These are phyloP conservation scores for Sporothrix inflata DNA, from an alignment of 2,329 filamentous ascomycete species.

Conservation along the genomic window DNA sequence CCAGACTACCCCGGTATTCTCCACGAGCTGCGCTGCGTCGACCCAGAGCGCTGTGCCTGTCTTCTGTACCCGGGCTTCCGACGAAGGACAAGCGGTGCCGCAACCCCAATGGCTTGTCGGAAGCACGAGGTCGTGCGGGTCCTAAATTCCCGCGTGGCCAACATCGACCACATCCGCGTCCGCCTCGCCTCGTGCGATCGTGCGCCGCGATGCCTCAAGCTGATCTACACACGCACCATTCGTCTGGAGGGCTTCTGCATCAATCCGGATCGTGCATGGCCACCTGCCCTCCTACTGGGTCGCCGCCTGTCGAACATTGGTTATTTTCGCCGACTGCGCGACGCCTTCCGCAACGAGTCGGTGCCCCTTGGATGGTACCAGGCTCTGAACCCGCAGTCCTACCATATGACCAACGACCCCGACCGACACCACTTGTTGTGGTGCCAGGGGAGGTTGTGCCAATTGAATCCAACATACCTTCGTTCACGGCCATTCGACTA, in stretches of 20 bases:
- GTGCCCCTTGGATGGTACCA: background rate
- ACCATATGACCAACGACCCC: background rate
- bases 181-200: background rate
- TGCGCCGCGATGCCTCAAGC: background rate
- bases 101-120: background rate
- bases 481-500: too few relatives aligned
- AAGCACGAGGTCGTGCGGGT: conserved; percentile 5
- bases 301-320: background rate
- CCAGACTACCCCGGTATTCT: conserved; percentile 14
- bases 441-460: background rate
- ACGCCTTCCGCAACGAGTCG: background rate
- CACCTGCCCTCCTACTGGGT: background rate
- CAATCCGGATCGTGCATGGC: background rate
- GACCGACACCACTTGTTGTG: background rate
- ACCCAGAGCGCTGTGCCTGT: conserved; percentile 26
- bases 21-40: conserved; percentile 29
- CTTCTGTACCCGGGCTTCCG: conserved; percentile 22
- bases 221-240: background rate
- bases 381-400: background rate
- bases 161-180: conserved; percentile 2
- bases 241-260: background rate
- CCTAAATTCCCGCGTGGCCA: background rate
- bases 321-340: background rate
- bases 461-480: background rate
- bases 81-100: background rate